Percentiles rank a stretch among this genome's conserved stretches.
Evolutionary conservation across 2,329 filamentous ascomycete genomes (phyloP).

Genomic region (Clarireedia hainanense): DNA sequence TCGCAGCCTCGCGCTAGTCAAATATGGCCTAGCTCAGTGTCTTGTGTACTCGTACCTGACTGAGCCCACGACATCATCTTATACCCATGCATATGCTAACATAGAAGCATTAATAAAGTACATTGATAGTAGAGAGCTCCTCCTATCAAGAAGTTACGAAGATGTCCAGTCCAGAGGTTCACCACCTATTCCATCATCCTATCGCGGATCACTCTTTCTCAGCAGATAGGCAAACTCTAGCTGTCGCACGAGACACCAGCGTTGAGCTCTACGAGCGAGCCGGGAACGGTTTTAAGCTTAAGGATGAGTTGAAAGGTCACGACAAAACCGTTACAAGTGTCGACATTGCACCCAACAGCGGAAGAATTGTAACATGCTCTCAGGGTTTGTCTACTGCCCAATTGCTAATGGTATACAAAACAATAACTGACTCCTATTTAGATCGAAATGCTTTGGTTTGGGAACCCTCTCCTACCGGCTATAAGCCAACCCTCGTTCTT

Average conservation of each 20-base stretch:
- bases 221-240: constrained; percentile 77
- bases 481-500: constrained; percentile 94
- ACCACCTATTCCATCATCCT: constrained; percentile 93
- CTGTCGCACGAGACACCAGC: constrained; percentile 81
- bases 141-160: constrained; percentile 59
- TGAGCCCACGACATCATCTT: constrained; percentile 3
- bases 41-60: constrained; percentile 3
- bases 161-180: constrained; percentile 84
- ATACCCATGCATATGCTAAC: constrained; percentile 7
- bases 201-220: constrained; percentile 99
- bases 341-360: constrained; percentile 84
- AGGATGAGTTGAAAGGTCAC: constrained; percentile 91
- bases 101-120: constrained; percentile 3
- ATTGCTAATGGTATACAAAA: background rate
- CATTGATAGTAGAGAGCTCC: constrained; percentile 94
- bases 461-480: constrained; percentile 86
- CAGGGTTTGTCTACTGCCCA: constrained; percentile 54
- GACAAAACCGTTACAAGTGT: constrained; percentile 96
- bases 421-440: constrained; percentile 30
- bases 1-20: constrained; percentile 8
- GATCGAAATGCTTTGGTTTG: constrained; percentile 97
- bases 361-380: constrained; percentile 94
- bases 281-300: constrained; percentile 69
- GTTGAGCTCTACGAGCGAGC: constrained; percentile 79
- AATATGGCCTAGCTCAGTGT: background rate